Evolutionary conservation across 164 flowering plant genomes (phyloP), one percentile per base, ranked within the genome.

Genomic region (Piper betle): DNA sequence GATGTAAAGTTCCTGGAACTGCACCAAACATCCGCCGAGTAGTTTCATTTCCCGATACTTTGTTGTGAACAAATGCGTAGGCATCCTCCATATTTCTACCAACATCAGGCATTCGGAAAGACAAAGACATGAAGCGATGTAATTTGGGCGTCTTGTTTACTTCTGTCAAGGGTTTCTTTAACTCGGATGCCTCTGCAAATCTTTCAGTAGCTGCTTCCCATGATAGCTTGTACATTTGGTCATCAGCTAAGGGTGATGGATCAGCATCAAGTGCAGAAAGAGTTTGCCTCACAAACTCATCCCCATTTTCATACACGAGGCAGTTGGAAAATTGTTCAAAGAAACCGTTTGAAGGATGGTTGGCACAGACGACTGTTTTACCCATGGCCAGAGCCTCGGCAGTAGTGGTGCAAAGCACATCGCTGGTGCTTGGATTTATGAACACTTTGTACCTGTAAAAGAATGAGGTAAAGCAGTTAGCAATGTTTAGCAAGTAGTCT

Each of bases 301-400:
- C 97, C 88, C 43, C 91, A 71, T 94, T 91, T 81, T 80, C 62
- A 57, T 79, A 90, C 0, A 74, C 80, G 53, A 79, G 73, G 69
- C 96, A 90, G 62, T 86, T 90, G 91, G 84, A 55, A 93, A 93
- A n/a, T 74, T 91, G 92, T 80, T 76, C 84, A 81, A 93, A 93
- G 80, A 93, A 93, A 2, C 84, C 92, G 53, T 93, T 93, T n/a
- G 97, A 93, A 42, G 93, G 81, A 70, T 93, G 99, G 62, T 93
- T 65, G 13, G 99, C 89, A 62, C 97, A 93, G 1, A 90, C 75
- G 1, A 88, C 95, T 19, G 88, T 70, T 68, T 93, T 93, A 13
- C 97, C 97, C 99, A 91, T 93, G 4, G 96, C n/a, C n/a, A n/a
- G n/a, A n/a, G n/a, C n/a, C n/a, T n/a, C n/a, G n/a, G n/a, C n/a